phyloP scores from a whole-genome alignment of 2,329 filamentous ascomycete species.

The Colletotrichum spaethianum region DNA sequence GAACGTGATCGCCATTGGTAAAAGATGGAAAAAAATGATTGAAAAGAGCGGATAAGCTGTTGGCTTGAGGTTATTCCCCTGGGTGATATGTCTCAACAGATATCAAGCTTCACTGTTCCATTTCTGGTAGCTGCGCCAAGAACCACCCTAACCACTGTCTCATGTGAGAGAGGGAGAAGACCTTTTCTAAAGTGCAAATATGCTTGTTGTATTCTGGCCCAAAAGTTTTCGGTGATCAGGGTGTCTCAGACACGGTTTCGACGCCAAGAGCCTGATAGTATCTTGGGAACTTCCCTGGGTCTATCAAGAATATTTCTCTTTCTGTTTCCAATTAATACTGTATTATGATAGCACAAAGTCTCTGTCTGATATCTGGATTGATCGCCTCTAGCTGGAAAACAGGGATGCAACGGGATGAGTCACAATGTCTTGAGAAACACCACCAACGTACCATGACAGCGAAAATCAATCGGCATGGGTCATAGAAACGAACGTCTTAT shows the following conservation, averaged over 20 bases:
- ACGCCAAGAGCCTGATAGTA: neutral
- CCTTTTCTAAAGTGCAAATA: neutral
- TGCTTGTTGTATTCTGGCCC: neutral
- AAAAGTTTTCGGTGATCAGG: conserved; percentile 4
- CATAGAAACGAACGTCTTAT: too few relatives aligned
- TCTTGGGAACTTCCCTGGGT: neutral
- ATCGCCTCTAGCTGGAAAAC: too few relatives aligned
- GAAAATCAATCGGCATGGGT: neutral
- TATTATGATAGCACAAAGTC: too few relatives aligned
- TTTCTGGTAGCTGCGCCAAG: conserved; percentile 3
- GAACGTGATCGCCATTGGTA: neutral
- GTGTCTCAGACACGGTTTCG: conserved; percentile 9
- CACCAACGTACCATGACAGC: too few relatives aligned
- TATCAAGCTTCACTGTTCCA: neutral
- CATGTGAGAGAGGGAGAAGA: neutral
- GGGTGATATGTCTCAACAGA: neutral
- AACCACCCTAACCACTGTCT: neutral
- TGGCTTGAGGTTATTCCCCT: neutral
- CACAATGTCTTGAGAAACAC: neutral
- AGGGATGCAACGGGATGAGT: too few relatives aligned
- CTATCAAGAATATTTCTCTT: neutral
- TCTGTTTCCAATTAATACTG: too few relatives aligned
- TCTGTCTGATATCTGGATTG: accelerated
- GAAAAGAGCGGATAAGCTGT: too few relatives aligned
- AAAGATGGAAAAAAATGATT: neutral